A percentile compares a stretch with the other conserved stretches of the same genome.
Conservation (phyloP, 768 basidiomycete species). For the Mrakia blollopis region DNA sequence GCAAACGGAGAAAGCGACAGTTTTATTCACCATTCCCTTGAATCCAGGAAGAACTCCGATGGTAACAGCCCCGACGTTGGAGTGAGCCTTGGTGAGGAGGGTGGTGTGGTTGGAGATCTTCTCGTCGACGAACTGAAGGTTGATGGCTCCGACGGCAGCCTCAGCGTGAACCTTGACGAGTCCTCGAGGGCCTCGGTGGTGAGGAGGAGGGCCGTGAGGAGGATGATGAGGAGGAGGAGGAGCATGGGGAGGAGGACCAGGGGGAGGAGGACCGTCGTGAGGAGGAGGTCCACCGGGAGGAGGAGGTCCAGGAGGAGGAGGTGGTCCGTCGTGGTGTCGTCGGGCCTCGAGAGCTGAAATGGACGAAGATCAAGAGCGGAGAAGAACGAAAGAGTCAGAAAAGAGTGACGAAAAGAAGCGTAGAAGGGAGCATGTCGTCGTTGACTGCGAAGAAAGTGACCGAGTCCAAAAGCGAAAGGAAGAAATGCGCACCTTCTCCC, state of each 20-base stretch:
- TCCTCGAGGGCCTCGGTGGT: constrained; percentile 1
- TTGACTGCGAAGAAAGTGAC: background rate
- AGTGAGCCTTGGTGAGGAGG: constrained; percentile 16
- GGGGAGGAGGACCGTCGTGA: constrained; percentile 33
- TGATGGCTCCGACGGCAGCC: constrained; percentile 20
- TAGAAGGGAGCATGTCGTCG: background rate
- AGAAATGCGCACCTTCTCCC: background rate
- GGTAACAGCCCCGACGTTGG: constrained; percentile 16
- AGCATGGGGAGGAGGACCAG: constrained; percentile 31
- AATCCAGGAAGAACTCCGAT: constrained; percentile 18
- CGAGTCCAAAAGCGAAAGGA: background rate
- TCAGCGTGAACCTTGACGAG: constrained; percentile 18
- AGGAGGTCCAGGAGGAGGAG: constrained; percentile 31
- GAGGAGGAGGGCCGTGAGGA: constrained; percentile 20
- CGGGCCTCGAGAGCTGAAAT: background rate
- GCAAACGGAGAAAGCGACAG: background rate
- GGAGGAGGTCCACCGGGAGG: no score
- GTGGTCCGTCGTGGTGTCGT: constrained; percentile 52
- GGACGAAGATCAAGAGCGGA: background rate
- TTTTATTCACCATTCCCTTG: constrained; percentile 21
- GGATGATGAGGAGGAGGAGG: constrained; percentile 5
- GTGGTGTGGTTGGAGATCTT: constrained; percentile 15
- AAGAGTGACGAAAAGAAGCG: constrained; percentile 48
- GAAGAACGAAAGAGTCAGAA: background rate
- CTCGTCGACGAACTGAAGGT: constrained; percentile 16